These are phyloP conservation scores for Trichoderma erinaceum DNA, from an alignment of 495 filamentous ascomycete genomes.

Conservation along the genomic window DNA sequence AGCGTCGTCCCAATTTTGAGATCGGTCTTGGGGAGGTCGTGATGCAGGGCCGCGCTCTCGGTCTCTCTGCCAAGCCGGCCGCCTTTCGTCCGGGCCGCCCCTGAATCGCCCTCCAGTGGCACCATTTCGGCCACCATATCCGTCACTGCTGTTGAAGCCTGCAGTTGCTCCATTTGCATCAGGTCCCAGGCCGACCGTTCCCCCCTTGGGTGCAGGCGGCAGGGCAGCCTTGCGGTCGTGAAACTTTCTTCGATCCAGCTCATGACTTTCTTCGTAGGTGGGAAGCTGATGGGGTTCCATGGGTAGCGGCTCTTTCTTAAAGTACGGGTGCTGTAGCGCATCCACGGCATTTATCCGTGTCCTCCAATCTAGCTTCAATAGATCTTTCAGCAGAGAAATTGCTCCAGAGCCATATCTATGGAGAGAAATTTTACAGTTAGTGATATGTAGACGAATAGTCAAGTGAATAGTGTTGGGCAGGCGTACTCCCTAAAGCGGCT, in stretches of 20 bases:
- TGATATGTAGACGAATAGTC: neutral
- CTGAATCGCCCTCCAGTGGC: conserved; percentile 34
- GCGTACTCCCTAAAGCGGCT: conserved; percentile 65
- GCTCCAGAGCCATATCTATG: conserved; percentile 39
- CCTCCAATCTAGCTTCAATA: conserved; percentile 84
- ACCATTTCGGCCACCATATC: conserved; percentile 38
- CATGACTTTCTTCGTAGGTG: conserved; percentile 87
- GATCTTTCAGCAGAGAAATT: conserved; percentile 71
- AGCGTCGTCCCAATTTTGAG: conserved; percentile 31
- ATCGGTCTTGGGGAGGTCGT: conserved; percentile 28
- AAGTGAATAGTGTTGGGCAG: neutral
- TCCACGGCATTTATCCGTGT: conserved; percentile 89
- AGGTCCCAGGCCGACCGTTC: conserved; percentile 71
- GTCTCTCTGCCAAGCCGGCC: conserved; percentile 39
- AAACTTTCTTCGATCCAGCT: conserved; percentile 85
- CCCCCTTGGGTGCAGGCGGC: conserved; percentile 85
- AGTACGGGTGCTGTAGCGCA: conserved; percentile 89
- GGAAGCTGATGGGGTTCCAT: conserved; percentile 77
- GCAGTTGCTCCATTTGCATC: conserved; percentile 46
- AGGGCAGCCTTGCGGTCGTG: conserved; percentile 69
- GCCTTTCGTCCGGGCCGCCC: conserved; percentile 36
- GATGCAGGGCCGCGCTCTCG: conserved; percentile 41
- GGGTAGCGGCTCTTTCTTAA: conserved; percentile 69
- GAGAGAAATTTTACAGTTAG: neutral
- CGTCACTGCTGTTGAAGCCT: conserved; percentile 39